A percentile compares a stretch with the other conserved stretches of the same genome.
Conservation (phyloP, 2,329 filamentous ascomycete species). For the Shiraia sp. region DNA sequence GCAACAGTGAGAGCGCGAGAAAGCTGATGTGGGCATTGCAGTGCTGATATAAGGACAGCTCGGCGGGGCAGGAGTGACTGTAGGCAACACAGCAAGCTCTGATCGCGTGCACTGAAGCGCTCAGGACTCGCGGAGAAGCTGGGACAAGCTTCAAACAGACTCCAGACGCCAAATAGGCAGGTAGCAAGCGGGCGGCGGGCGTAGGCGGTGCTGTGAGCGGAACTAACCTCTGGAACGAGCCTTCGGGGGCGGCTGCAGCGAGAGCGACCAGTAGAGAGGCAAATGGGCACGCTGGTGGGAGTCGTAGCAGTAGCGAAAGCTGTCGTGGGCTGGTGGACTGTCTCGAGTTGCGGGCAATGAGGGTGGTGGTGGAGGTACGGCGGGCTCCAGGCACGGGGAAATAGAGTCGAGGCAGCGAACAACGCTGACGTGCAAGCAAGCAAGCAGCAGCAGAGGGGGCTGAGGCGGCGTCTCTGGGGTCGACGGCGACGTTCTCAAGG, state of each 20-base stretch:
- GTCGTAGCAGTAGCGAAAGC: constrained; percentile 4
- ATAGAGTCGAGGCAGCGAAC: constrained; percentile 14
- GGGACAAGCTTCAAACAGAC: constrained; percentile 12
- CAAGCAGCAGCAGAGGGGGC: constrained; percentile 27
- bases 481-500: constrained; percentile 25
- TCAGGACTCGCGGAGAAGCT: constrained; percentile 2
- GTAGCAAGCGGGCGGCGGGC: constrained; percentile 15
- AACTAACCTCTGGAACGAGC: constrained; percentile 32
- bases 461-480: constrained; percentile 32
- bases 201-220: constrained; percentile 14
- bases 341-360: no score
- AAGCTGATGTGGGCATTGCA: not conserved
- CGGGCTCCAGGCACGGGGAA: constrained; percentile 27
- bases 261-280: constrained; percentile 7
- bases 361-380: constrained; percentile 15
- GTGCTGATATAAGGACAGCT: not conserved
- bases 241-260: constrained; percentile 12
- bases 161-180: constrained; percentile 16
- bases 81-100: constrained; percentile 2
- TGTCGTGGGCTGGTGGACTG: no score
- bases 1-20: not conserved
- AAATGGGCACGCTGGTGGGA: constrained; percentile 10
- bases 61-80: constrained; percentile 3
- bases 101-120: not conserved
- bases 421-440: constrained; percentile 11